Evolutionary conservation across 2,329 filamentous ascomycete species (phyloP).

Genomic region (Clarireedia hainanense): DNA sequence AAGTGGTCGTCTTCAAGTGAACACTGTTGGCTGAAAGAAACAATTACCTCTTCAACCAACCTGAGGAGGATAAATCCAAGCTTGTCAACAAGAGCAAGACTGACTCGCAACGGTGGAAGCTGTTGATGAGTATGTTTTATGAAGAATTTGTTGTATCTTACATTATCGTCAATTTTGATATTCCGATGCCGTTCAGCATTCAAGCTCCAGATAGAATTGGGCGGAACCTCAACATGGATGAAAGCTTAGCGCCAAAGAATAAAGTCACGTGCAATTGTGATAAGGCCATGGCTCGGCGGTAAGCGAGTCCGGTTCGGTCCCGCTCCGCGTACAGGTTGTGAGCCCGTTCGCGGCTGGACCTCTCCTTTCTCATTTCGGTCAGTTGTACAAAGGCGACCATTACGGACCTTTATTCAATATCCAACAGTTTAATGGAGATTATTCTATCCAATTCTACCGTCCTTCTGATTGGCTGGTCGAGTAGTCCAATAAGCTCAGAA

Average conservation of each 20-base stretch:
- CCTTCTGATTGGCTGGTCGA: no score
- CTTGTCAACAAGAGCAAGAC: not conserved
- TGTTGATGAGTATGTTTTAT: not conserved
- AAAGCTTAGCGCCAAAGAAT: constrained; percentile 1
- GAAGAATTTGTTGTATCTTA: not conserved
- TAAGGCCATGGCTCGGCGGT: not conserved
- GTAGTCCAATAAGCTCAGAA: no score
- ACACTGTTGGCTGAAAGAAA: constrained; percentile 7
- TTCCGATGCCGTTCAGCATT: constrained; percentile 6
- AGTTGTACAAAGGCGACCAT: no score
- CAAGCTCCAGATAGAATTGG: constrained; percentile 4
- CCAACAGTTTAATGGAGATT: no score
- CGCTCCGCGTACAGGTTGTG: no score
- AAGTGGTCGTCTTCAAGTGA: constrained; percentile 6
- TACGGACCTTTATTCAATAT: no score
- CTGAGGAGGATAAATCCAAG: not conserved
- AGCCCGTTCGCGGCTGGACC: no score
- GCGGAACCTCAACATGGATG: constrained; percentile 8
- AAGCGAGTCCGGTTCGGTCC: not conserved
- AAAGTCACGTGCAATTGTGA: not conserved
- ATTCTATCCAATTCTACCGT: no score
- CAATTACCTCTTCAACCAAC: not conserved
- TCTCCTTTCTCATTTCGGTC: no score
- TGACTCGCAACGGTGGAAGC: not conserved
- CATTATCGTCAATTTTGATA: constrained; percentile 5